phyloP scores from a whole-genome alignment of 208 protist species.

The Crithidia acanthocephali region DNA sequence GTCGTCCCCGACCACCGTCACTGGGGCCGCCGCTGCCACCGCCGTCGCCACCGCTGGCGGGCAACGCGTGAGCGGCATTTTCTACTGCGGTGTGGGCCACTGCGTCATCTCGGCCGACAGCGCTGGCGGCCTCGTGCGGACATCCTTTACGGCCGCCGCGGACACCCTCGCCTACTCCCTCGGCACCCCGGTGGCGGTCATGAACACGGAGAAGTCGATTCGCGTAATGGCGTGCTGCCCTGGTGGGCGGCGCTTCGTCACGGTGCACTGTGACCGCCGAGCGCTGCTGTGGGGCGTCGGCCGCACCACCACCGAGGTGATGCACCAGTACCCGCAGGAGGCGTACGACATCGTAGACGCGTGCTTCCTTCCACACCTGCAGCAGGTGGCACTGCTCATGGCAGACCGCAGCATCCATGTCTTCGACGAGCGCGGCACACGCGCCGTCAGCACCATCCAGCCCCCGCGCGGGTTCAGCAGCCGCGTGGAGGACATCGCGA shows the following conservation, averaged over 20 bases:
- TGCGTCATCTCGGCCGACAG: conserved; percentile 63
- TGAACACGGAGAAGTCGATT: conserved; percentile 38
- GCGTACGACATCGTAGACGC: conserved; percentile 77
- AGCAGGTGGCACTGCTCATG: conserved; percentile 66
- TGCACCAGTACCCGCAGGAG: conserved; percentile 76
- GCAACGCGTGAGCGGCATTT: conserved; percentile 49
- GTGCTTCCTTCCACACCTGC: conserved; percentile 50
- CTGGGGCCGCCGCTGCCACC: neutral
- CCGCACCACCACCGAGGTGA: conserved; percentile 60
- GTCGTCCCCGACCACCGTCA: neutral
- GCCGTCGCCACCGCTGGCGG: neutral
- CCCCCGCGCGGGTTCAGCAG: conserved; percentile 44
- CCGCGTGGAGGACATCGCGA: conserved; percentile 63
- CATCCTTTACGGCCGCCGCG: conserved; percentile 29
- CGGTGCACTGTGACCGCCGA: conserved; percentile 78
- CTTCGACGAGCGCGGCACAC: conserved; percentile 72
- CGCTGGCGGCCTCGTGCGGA: conserved; percentile 68
- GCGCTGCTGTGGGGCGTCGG: conserved; percentile 78
- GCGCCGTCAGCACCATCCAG: conserved; percentile 56
- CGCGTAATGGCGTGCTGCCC: conserved; percentile 56
- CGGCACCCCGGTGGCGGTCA: conserved; percentile 31
- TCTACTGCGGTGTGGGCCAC: conserved; percentile 50
- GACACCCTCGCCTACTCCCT: conserved; percentile 23
- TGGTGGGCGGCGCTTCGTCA: conserved; percentile 59
- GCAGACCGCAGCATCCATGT: conserved; percentile 74